A percentile compares a stretch with the other conserved stretches of the same genome.
Evolutionary conservation across 495 filamentous ascomycete genomes (phyloP).

Genomic region (Mycothermus thermophilus): DNA sequence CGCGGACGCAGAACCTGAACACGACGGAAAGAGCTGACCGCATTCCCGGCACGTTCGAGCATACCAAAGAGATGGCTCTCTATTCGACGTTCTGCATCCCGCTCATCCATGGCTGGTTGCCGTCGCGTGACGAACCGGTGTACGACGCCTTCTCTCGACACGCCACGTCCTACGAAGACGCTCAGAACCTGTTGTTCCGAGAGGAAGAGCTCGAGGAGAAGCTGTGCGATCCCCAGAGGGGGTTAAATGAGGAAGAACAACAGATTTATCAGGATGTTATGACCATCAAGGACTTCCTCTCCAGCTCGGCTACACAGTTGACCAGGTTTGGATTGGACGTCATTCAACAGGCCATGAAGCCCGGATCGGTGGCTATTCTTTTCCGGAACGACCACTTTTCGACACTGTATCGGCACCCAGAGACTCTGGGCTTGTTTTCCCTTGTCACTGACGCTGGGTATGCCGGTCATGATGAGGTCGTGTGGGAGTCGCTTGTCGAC

Average conservation of each 20-base stretch:
- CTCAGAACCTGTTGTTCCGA: slow-evolving; percentile 72
- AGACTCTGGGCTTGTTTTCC: slow-evolving; percentile 54
- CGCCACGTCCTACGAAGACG: slow-evolving; percentile 76
- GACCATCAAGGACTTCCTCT: slow-evolving; percentile 68
- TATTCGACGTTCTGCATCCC: slow-evolving; percentile 81
- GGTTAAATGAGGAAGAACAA: slow-evolving; percentile 52
- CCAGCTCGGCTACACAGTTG: slow-evolving; percentile 68
- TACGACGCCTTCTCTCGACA: slow-evolving; percentile 54
- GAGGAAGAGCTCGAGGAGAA: slow-evolving; percentile 81
- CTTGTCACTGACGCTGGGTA: slow-evolving; percentile 91
- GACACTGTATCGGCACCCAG: slow-evolving; percentile 72
- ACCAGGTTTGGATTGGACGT: slow-evolving; percentile 66
- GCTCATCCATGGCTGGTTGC: slow-evolving; percentile 89
- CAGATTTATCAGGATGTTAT: slow-evolving; percentile 62
- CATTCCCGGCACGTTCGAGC: slow-evolving; percentile 61
- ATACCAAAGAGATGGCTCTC: slow-evolving; percentile 68
- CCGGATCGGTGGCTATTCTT: slow-evolving; percentile 70
- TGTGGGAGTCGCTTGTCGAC: slow-evolving; percentile 89
- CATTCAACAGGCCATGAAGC: slow-evolving; percentile 47
- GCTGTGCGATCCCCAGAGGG: slow-evolving; percentile 37
- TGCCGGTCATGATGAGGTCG: slow-evolving; percentile 73
- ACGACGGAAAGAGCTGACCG: slow-evolving; percentile 30
- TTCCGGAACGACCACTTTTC: slow-evolving; percentile 97
- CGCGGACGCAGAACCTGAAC: slow-evolving; percentile 27
- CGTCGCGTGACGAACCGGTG: slow-evolving; percentile 44